These are phyloP conservation scores for Phytophthora constricta DNA, from an alignment of 352 stramenopile species.

Conservation along the genomic window DNA sequence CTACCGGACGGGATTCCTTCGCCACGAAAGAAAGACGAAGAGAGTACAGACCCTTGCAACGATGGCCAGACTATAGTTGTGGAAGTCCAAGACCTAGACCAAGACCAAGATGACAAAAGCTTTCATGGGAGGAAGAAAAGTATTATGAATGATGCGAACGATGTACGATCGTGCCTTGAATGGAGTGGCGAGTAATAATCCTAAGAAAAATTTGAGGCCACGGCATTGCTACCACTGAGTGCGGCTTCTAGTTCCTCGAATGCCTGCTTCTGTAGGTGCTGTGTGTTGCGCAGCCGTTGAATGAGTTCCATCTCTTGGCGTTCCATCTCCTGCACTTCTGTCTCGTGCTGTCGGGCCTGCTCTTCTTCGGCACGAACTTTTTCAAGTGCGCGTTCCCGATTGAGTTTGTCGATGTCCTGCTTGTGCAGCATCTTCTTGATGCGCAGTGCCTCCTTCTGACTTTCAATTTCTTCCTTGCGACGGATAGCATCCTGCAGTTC, in stretches of 20 bases:
- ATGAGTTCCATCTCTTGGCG: constrained; percentile 83
- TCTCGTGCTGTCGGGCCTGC: constrained; percentile 57
- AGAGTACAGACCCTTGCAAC: too few species aligned
- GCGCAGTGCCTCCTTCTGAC: constrained; percentile 71
- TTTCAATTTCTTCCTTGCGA: constrained; percentile 72
- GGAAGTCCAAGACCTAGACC: too few species aligned
- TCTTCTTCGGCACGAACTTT: constrained; percentile 76
- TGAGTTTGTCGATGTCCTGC: constrained; percentile 78
- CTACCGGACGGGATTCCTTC: constrained; percentile 8
- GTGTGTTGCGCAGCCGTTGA: constrained; percentile 80
- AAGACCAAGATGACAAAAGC: constrained; percentile 7
- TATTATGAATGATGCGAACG: constrained; percentile 35
- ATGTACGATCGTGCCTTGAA: constrained; percentile 29
- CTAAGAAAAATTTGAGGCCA: constrained; percentile 15
- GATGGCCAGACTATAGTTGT: too few species aligned
- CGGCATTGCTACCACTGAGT: constrained; percentile 50
- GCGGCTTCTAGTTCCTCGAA: constrained; percentile 86
- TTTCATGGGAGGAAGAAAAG: constrained; percentile 25
- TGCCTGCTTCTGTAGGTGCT: constrained; percentile 86
- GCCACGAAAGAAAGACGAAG: too few species aligned
- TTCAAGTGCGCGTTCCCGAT: constrained; percentile 63
- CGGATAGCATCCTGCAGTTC: constrained; percentile 71
- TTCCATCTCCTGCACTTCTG: constrained; percentile 85
- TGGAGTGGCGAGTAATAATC: constrained; percentile 23
- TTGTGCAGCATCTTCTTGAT: constrained; percentile 72